Evolutionary conservation across 306 rosid genomes (phyloP), one percentile per base, ranked within the genome.

Genomic region (Gastrolobium villosum): DNA sequence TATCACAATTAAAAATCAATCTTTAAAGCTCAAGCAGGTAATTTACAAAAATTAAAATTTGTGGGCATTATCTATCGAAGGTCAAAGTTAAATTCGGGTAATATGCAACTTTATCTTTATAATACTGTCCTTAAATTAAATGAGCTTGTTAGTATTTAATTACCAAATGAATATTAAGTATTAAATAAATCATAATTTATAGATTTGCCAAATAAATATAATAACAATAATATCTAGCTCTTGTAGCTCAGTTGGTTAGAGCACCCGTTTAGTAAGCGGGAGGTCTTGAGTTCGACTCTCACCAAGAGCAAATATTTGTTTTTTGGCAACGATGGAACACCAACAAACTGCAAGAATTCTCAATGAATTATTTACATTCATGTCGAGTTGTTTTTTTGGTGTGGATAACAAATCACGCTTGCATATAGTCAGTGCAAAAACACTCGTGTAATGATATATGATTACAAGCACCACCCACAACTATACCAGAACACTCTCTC

Each of bases 251-350:
- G 84, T 74, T 84, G 84, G 87, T 79, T 84, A 84, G 82, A 79
- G 79, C 87, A 79, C 84, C 84, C 84, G 79, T 80, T 79, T 84
- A 79, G 76, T 84, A 84, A 84, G 84, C 84, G 82, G 84, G 87
- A 79, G 87, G 84, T 84, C 84, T 81, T 74, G 80, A 81, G 84
- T 81, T 81, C 76, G 15, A 65, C 84, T 74, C 84, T 80, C 80
- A 81, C 65, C 45, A 41, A 74, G 75, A 81, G 80, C 84, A 20
- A 20, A 20, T 20, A 20, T 20, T 20, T 20, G 26, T 20, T 20
- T 20, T 20, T 20, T 20, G 26, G 26, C 26, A 20, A 20, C 26
- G 26, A 20, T 20, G 26, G 26, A 20, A 20, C 26, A 20, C 26
- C 0, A 20, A 20, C 26, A 57, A 30, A 13, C 5, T 34, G 46